Base-by-base conservation (phyloP, 768 basidiomycete genomes). In the Lactifluus rugatus region DNA sequence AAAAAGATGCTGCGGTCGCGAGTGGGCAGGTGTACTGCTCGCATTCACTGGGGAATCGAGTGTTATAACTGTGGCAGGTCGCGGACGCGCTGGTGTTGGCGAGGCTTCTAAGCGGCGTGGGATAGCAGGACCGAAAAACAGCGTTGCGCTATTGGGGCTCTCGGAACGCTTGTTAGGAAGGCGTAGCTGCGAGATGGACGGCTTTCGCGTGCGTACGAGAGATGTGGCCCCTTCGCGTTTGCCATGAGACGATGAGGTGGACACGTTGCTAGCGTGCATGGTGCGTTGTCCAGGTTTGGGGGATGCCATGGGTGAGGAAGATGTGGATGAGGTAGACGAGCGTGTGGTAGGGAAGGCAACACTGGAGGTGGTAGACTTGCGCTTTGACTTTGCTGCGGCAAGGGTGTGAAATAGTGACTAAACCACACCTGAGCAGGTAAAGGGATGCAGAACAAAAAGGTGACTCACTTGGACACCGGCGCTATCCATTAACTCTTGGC, bases 401-500 rank as follows among this genome's bases (percentile, higher is more conserved):
- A 55, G 45, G 2, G 44, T 37, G 17, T 61, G 50, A 44, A 53
- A 46, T 34, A 62, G 23, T 41, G 54, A 56, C 60, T 62, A 25
- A 37, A 25, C 32, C 31, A 57, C 49, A 57, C n/a, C 14, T 52
- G 3, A 39, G 5, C 1, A 17, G 14, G 14, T 1, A 17, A 16
- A 37, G 5, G 17, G 17, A 5, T 5, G 16, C 8, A 32, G 23
- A 37, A 37, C 34, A 31, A 37, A 17, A 57, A 31, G 45, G 34
- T 75, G 36, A 56, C 63, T 54, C 54, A 64, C 63, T 32, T 63
- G 62, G 41, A 51, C 23, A 32, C 56, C 39, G 16, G 81, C 79
- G 54, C 72, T 70, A 52, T 67, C 65, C 46, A 52, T 74, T 69
- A 61, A 77, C 77, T 68, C 83, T 78, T 17, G 81, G 19, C 87